Percentiles rank a stretch among this genome's conserved stretches.
Evolutionary conservation across 176 grass and related monocot genomes (phyloP).

Genomic region (Cenchrus purpureus): DNA sequence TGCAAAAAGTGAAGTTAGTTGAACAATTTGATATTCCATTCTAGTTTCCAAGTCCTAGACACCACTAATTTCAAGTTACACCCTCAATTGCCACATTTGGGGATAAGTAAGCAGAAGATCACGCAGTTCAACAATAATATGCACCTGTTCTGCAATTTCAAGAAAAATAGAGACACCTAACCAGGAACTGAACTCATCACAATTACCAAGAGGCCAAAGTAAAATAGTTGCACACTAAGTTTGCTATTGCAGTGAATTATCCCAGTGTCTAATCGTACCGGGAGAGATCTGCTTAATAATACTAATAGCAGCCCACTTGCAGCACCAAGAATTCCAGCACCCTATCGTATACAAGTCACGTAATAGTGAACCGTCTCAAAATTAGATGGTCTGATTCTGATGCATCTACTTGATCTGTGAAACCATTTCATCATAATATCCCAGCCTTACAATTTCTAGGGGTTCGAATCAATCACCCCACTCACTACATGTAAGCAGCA

Average conservation of each 20-base stretch:
- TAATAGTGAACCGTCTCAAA: background rate
- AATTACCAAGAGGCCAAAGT: background rate
- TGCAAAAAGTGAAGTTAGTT: background rate
- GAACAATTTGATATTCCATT: too few species aligned
- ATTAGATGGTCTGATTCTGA: background rate
- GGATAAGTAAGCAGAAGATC: constrained; percentile 3
- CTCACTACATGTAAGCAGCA: background rate
- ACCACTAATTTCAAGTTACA: background rate
- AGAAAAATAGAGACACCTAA: background rate
- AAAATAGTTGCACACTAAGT: background rate
- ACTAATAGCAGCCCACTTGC: background rate
- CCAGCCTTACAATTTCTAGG: background rate
- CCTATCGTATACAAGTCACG: background rate
- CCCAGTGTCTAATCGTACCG: background rate
- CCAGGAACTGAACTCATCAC: background rate
- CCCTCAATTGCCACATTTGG: background rate
- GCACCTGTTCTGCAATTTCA: background rate
- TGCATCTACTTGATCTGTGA: background rate
- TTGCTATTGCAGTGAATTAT: background rate
- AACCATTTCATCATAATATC: background rate
- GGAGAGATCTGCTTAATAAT: background rate
- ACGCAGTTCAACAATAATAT: background rate
- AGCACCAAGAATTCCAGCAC: background rate
- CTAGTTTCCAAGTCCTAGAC: background rate
- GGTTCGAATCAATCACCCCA: background rate